Conservation (phyloP, 75 land plant genomes). For the Pinus tabuliformis region DNA sequence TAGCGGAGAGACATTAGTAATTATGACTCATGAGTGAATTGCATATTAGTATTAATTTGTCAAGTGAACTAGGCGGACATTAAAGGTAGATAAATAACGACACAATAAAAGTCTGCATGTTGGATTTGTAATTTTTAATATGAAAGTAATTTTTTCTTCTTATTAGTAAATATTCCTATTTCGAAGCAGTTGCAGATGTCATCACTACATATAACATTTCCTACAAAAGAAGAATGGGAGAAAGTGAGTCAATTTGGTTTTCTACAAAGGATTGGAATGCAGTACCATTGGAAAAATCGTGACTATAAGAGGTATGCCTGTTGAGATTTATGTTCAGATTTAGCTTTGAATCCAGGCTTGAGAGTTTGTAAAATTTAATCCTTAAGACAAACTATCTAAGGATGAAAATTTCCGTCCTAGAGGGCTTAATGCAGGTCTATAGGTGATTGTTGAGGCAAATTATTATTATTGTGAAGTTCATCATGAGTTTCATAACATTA, state of each 20-base stretch:
- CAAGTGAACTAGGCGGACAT: not conserved
- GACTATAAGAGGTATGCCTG: slow-evolving; percentile 59
- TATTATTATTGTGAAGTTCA: not conserved
- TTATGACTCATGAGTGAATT: not conserved
- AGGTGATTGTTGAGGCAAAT: not conserved
- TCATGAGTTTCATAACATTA: not conserved
- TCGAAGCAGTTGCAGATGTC: slow-evolving; percentile 74
- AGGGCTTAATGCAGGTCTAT: not conserved
- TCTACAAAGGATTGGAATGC: slow-evolving; percentile 91
- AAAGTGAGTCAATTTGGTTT: slow-evolving; percentile 63
- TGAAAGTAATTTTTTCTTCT: not conserved
- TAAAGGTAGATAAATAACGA: not conserved
- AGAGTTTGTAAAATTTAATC: not conserved
- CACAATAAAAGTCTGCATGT: not conserved
- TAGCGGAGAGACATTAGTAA: not conserved
- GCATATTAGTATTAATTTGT: not conserved
- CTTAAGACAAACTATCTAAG: not conserved
- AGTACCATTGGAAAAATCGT: slow-evolving; percentile 96
- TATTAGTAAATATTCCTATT: slow-evolving; percentile 3
- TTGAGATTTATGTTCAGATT: not conserved
- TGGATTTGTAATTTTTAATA: not conserved
- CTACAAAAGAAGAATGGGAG: slow-evolving; percentile 74
- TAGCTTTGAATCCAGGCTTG: not conserved
- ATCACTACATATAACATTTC: slow-evolving; percentile 89
- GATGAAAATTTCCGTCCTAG: not conserved